phyloP scores from a whole-genome alignment of 129 eudicot species.

The Logfia minima region DNA sequence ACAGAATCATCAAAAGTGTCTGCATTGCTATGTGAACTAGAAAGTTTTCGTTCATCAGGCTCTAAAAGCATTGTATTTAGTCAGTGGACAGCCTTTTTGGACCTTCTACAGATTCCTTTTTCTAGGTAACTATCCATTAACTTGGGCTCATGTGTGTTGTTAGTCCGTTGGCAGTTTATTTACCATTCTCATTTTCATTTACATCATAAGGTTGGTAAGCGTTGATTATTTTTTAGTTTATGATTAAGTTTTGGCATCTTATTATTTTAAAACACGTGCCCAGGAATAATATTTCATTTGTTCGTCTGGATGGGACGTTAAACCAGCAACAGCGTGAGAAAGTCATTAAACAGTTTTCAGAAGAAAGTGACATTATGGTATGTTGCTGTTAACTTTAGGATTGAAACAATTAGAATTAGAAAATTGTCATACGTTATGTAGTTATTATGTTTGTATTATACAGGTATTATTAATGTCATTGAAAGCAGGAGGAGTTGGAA shows the following conservation, averaged over 20 bases:
- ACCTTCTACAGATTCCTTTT: constrained; percentile 87
- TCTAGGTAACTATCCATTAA: constrained; percentile 48
- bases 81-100: constrained; percentile 98
- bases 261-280: background rate
- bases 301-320: constrained; percentile 94
- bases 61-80: constrained; percentile 93
- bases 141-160: background rate
- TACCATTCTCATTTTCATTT: background rate
- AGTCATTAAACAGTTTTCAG: constrained; percentile 87
- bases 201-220: background rate
- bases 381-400: constrained; percentile 15
- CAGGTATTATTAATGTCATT: constrained; percentile 92
- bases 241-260: constrained; percentile 2
- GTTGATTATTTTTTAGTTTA: background rate
- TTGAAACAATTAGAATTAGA: background rate
- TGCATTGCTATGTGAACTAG: constrained; percentile 61
- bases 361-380: constrained; percentile 71
- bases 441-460: background rate
- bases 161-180: background rate
- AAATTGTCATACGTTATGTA: background rate
- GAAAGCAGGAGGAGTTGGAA: constrained; percentile 99
- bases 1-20: constrained; percentile 90
- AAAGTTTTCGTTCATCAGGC: constrained; percentile 53
- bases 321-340: constrained; percentile 96
- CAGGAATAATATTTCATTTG: constrained; percentile 79